Evolutionary conservation across 768 basidiomycete species (phyloP).

Genomic region (Galerina marginata): DNA sequence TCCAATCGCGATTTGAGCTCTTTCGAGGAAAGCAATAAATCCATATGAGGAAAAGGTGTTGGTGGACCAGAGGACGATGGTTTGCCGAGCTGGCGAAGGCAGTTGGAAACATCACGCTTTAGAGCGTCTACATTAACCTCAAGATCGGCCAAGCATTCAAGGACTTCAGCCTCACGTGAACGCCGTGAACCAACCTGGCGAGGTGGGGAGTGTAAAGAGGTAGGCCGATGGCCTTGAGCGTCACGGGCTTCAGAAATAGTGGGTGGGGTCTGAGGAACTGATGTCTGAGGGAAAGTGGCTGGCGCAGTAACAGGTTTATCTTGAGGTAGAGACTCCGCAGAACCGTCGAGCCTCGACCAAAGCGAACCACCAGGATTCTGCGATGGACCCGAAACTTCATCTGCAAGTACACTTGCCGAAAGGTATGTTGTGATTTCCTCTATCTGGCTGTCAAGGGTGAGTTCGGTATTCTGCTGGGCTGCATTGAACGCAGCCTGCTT

Average conservation of each 20-base stretch:
- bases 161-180: neutral
- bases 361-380: slow-evolving; percentile 9
- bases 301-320: neutral
- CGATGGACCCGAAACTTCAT: slow-evolving; percentile 1
- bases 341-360: slow-evolving; percentile 4
- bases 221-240: too few species aligned
- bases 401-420: slow-evolving; percentile 1
- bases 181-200: neutral
- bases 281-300: neutral
- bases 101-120: neutral
- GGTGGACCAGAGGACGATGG: neutral
- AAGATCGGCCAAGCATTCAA: neutral
- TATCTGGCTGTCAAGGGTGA: neutral
- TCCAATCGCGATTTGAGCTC: neutral
- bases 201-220: neutral
- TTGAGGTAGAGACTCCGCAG: neutral
- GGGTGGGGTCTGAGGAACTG: neutral
- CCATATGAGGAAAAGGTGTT: neutral
- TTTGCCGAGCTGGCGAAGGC: neutral
- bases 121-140: neutral
- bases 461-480: slow-evolving; percentile 5
- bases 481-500: neutral
- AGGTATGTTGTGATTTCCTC: slow-evolving; percentile 5
- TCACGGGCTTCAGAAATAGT: neutral
- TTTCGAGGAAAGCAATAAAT: neutral